These are phyloP conservation scores for Tricharina praecox DNA, from an alignment of 495 filamentous ascomycete genomes.

Conservation along the genomic window DNA sequence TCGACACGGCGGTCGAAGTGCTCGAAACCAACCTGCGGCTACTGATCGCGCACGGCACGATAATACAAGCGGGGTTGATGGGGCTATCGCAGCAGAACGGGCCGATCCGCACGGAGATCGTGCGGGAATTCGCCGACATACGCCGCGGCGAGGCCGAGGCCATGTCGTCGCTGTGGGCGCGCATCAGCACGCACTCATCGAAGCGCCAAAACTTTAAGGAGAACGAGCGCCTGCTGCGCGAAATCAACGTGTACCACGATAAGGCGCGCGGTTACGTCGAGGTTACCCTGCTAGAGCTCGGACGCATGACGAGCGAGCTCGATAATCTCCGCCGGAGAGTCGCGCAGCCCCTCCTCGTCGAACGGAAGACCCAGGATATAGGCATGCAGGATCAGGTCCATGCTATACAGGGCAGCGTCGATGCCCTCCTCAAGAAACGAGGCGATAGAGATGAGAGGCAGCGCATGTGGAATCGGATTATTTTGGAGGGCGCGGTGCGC, in stretches of 20 bases:
- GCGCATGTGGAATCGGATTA: constrained; percentile 5
- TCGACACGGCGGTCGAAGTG: constrained; percentile 26
- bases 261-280: constrained; percentile 26
- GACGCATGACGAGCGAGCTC: constrained; percentile 25
- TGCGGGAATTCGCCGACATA: constrained; percentile 26
- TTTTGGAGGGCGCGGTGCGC: constrained; percentile 1
- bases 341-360: constrained; percentile 22
- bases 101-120: constrained; percentile 26
- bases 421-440: constrained; percentile 4
- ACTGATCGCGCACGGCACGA: constrained; percentile 25
- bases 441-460: constrained; percentile 2
- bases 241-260: constrained; percentile 26
- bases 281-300: constrained; percentile 24
- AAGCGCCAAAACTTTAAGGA: constrained; percentile 25
- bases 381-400: constrained; percentile 4
- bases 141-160: constrained; percentile 25
- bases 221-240: constrained; percentile 22
- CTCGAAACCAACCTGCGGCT: constrained; percentile 25
- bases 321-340: constrained; percentile 23
- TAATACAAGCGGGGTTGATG: constrained; percentile 22
- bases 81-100: constrained; percentile 25
- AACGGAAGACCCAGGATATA: constrained; percentile 11
- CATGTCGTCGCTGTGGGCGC: constrained; percentile 25
- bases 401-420: constrained; percentile 1
- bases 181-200: constrained; percentile 16